Base-by-base conservation (phyloP, 495 filamentous ascomycete genomes). In the Penicillium subrubescens region DNA sequence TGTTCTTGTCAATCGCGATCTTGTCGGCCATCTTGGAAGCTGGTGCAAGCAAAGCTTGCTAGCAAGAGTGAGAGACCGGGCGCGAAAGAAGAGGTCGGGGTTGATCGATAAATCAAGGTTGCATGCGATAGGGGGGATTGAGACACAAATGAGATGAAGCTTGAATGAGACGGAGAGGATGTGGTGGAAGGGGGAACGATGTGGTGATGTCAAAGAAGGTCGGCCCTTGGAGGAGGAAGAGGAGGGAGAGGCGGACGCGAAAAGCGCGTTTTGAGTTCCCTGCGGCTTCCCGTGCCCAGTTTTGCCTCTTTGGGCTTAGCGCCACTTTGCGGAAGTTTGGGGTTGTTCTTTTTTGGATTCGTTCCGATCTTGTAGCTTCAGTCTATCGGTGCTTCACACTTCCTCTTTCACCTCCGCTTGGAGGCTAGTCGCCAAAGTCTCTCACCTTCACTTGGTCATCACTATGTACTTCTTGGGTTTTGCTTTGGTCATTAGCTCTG, bases 1-100 rank as follows among this genome's bases (percentile, higher is more conserved):
- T 81, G 73, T 87, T 88, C 78, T 90, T 91, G 81, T 98, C 94
- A 80, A 99, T 97, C 73, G 90, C 90, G 79, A 98, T 88, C 72
- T 92, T 88, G 60, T 84, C 83, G 37, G 81, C 82, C 83, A 86
- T 86, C 52, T 55, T 75, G 70, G 33, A 29, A 51, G 58, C 52
- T 63, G 60, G 31, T 56, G 57, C 63, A 60, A 67, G 71, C 60
- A 63, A 63, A 56, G 54, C 62, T 37, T 67, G 68, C 67, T 57
- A 43, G 29, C 60, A 61, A 60, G 61, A 67, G 60, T 59, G 57
- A 71, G 62, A 53, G 37, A 44, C 57, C 37, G 48, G 39, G 37
- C 52, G 41, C 21, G 37, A 43, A 35, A 48, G 29, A 46, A 55
- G 60, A 35, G 37, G 46, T 33, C 46, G 44, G 43, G 57, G 56